phyloP scores from a whole-genome alignment of 2,329 filamentous ascomycete species.

The Beauveria pseudobassiana region DNA sequence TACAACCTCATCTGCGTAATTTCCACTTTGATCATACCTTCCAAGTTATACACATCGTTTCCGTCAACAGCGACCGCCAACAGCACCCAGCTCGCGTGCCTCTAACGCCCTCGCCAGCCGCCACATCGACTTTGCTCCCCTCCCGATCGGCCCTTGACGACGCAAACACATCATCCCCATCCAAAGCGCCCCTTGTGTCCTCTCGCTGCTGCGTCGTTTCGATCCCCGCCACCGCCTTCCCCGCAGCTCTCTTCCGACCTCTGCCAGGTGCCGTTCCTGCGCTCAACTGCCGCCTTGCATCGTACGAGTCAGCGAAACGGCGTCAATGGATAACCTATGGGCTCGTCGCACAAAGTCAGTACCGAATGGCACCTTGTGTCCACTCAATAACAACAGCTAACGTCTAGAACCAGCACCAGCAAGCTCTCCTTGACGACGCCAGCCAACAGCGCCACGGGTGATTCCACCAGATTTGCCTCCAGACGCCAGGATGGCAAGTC shows the following conservation, averaged over 20 bases:
- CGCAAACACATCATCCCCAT: neutral
- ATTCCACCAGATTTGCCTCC: slow-evolving; percentile 54
- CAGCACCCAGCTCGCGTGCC: slow-evolving; percentile 7
- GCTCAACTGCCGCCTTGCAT: slow-evolving; percentile 10
- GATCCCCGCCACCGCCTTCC: neutral
- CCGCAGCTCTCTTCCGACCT: slow-evolving; percentile 1
- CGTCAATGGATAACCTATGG: slow-evolving; percentile 63
- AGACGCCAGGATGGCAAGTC: slow-evolving; percentile 72
- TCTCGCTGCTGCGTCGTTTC: neutral
- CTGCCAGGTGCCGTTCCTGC: slow-evolving; percentile 11
- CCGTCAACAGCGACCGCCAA: neutral
- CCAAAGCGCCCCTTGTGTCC: neutral
- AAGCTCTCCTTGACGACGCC: slow-evolving; percentile 86
- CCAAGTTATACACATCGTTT: neutral
- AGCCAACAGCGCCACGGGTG: slow-evolving; percentile 48
- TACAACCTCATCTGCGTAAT: neutral
- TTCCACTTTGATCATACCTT: neutral
- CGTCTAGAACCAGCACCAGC: slow-evolving; percentile 52
- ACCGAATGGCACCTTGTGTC: neutral
- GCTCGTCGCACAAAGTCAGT: slow-evolving; percentile 76
- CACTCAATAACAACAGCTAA: slow-evolving; percentile 16
- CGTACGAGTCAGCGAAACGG: slow-evolving; percentile 18
- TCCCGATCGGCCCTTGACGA: neutral
- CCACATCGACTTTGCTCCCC: neutral
- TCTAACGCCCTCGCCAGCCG: neutral